These are phyloP conservation scores for Drechslerella stenobrocha DNA, from an alignment of 2,329 filamentous ascomycete species.

Conservation along the genomic window DNA sequence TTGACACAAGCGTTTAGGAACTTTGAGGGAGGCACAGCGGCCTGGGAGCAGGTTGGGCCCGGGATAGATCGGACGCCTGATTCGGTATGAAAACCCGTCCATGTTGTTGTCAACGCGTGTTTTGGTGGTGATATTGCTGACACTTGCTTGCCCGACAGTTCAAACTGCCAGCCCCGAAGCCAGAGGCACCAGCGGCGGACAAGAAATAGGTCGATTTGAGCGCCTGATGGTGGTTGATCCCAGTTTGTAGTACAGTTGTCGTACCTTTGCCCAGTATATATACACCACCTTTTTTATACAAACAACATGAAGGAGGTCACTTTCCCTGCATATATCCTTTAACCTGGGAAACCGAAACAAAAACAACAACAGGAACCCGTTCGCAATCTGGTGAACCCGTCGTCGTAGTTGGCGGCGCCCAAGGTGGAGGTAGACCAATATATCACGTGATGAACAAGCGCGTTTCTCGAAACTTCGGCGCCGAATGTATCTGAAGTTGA, in stretches of 20 bases:
- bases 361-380: too few species aligned
- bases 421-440: too few species aligned
- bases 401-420: too few species aligned
- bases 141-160: slow-evolving; percentile 61
- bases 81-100: slow-evolving; percentile 46
- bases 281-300: slow-evolving; percentile 3
- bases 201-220: slow-evolving; percentile 14
- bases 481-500: neutral
- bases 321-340: neutral
- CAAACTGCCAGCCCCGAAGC: slow-evolving; percentile 93
- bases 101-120: neutral
- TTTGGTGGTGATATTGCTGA: slow-evolving; percentile 7
- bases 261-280: slow-evolving; percentile 33
- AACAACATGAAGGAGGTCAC: neutral
- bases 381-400: too few species aligned
- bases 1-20: slow-evolving; percentile 98
- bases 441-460: too few species aligned
- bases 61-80: slow-evolving; percentile 51
- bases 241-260: slow-evolving; percentile 33
- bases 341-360: too few species aligned
- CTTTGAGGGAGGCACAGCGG: slow-evolving; percentile 84
- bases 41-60: slow-evolving; percentile 67
- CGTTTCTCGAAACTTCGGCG: too few species aligned
- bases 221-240: neutral
- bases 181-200: slow-evolving; percentile 61